Evolutionary conservation across 2,329 filamentous ascomycete genomes (phyloP).

Genomic region (Metarhizium sp.): DNA sequence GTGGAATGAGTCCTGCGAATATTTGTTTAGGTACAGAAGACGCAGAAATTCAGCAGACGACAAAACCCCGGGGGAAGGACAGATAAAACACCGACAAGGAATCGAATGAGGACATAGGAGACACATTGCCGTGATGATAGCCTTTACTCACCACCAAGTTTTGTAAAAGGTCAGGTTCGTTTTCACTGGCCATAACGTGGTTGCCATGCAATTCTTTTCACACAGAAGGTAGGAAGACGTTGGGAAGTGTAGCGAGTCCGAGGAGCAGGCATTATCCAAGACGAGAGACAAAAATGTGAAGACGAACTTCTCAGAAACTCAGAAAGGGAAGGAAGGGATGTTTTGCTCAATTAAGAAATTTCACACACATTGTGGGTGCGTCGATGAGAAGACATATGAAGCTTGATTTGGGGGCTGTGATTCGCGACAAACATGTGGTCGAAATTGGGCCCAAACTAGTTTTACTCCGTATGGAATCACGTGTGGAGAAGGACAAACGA

Average conservation of each 20-base stretch:
- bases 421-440: too few relatives aligned
- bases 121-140: background rate
- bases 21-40: background rate
- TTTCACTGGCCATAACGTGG: slow-evolving; percentile 15
- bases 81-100: background rate
- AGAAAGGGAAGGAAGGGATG: background rate
- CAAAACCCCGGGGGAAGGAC: background rate
- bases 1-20: slow-evolving; percentile 56
- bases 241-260: background rate
- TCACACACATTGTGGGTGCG: background rate
- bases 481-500: background rate
- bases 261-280: background rate
- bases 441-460: too few relatives aligned
- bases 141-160: slow-evolving; percentile 19
- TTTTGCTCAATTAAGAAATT: background rate
- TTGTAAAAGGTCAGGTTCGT: slow-evolving; percentile 15
- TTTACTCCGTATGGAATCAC: background rate
- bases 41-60: background rate
- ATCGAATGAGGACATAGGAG: background rate
- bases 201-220: background rate
- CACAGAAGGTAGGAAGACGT: background rate
- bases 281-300: background rate
- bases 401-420: background rate
- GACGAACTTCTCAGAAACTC: background rate
- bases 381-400: background rate